These are phyloP conservation scores for Penicillium griseofulvum DNA, from an alignment of 2,329 filamentous ascomycete genomes.

Conservation along the genomic window DNA sequence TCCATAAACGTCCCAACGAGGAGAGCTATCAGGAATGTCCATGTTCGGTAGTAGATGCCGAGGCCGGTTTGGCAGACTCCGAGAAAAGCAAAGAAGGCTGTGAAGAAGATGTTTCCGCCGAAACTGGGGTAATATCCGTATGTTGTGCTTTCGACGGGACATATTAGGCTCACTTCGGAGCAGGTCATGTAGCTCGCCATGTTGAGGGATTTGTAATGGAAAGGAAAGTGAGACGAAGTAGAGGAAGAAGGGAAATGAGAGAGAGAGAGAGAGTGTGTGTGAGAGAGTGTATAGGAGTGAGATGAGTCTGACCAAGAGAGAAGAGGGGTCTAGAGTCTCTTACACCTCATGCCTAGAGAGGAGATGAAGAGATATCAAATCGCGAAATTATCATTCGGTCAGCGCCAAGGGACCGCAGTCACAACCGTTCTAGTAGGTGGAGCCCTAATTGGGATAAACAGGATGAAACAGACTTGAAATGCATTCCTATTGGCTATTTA, in stretches of 20 bases:
- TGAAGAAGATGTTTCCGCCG: slow-evolving; percentile 53
- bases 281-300: not conserved
- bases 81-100: slow-evolving; percentile 51
- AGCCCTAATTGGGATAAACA: not conserved
- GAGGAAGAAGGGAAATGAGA: not conserved
- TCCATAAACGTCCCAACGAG: slow-evolving; percentile 51
- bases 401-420: not conserved
- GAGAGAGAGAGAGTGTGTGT: not conserved
- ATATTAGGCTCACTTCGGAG: slow-evolving; percentile 36
- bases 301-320: too few species aligned
- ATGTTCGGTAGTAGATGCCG: slow-evolving; percentile 53
- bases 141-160: slow-evolving; percentile 48
- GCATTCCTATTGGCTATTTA: slow-evolving; percentile 14
- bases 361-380: not conserved
- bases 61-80: slow-evolving; percentile 50
- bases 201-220: not conserved
- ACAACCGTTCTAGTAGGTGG: not conserved
- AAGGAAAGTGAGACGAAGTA: not conserved
- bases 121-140: slow-evolving; percentile 56
- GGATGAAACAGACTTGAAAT: not conserved
- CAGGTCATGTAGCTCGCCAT: slow-evolving; percentile 31
- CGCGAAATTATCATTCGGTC: not conserved
- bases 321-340: not conserved
- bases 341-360: not conserved
- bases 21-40: slow-evolving; percentile 55